Conservation (phyloP, 2,329 filamentous ascomycete species). For the Ceratocystis huliohia region DNA sequence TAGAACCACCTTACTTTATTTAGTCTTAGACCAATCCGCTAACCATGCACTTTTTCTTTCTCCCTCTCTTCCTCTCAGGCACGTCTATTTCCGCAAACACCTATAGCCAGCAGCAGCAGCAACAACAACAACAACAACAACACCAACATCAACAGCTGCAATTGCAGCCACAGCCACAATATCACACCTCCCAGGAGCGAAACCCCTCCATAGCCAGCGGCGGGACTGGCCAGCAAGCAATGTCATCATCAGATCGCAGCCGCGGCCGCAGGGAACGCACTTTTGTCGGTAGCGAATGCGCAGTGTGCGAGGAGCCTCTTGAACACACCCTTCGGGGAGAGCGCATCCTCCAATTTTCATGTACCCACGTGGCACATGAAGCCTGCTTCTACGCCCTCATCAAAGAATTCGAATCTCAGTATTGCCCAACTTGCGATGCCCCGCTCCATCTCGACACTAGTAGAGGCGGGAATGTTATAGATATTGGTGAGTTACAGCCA, state of each 20-base stretch:
- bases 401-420: constrained; percentile 83
- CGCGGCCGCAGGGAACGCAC: constrained; percentile 79
- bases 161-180: neutral
- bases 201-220: constrained; percentile 22
- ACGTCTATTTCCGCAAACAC: constrained; percentile 17
- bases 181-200: constrained; percentile 19
- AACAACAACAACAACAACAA: constrained; percentile 8
- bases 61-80: constrained; percentile 7
- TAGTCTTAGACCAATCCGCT: neutral
- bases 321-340: constrained; percentile 92
- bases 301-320: constrained; percentile 89
- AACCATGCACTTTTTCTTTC: constrained; percentile 4
- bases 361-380: constrained; percentile 92
- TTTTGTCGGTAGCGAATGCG: constrained; percentile 88
- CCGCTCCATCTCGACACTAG: constrained; percentile 86
- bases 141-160: constrained; percentile 2
- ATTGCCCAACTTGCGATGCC: constrained; percentile 86
- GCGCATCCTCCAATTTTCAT: constrained; percentile 88
- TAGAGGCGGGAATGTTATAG: constrained; percentile 79
- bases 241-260: constrained; percentile 49
- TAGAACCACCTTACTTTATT: neutral
- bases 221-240: constrained; percentile 27
- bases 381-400: constrained; percentile 99
- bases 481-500: constrained; percentile 55
- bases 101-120: constrained; percentile 22